Base-by-base conservation (phyloP, 164 flowering plant species). In the Macadamia tetraphylla region DNA sequence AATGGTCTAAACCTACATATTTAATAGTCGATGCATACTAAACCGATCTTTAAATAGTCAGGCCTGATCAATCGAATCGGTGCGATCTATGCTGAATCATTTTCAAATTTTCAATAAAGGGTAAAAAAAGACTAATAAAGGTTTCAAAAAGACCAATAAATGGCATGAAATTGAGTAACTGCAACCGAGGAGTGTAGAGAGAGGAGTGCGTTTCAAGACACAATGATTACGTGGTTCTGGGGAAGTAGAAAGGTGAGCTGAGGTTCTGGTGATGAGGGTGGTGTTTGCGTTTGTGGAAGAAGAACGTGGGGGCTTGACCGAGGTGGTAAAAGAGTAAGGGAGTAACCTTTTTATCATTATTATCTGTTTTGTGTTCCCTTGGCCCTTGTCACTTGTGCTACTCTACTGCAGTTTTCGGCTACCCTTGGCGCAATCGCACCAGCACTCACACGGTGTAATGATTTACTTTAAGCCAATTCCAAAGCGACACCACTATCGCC, bases 131-230 rank as follows among this genome's bases (percentile, higher is more conserved):
- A 23, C 23, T 23, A 23, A 23, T 23, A 23, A 23, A 23, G 23
- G 23, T 23, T 23, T 1, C 31, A 40, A 48, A 67, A 73, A 18
- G 44, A 44, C n/a, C 44, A 71, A 70, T 53, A 58, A 64, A 56
- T 61, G 62, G 56, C 55, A 70, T 69, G 67, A 62, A 65, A 46
- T 49, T 61, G 17, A 59, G 70, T 46, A 71, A 67, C 82, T 78
- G 79, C 75, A 75, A 77, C 77, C 81, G 66, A 81, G 75, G 74
- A 75, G 30, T 30, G n/a, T 15, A 23, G 58, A 23, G 72, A 62
- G 40, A 75, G 83, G 89, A 89, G 96, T 87, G 89, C 74, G 88
- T 90, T 90, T 90, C 89, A 90, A 92, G 98, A 88, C 96, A 92
- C 85, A 87, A 92, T 92, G 87, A 92, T 92, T 90, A 86, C 85